Percentiles rank a stretch among this genome's conserved stretches.
phyloP scores from a whole-genome alignment of 371 early-diverging fungal species.

The Nematocida sp. region DNA sequence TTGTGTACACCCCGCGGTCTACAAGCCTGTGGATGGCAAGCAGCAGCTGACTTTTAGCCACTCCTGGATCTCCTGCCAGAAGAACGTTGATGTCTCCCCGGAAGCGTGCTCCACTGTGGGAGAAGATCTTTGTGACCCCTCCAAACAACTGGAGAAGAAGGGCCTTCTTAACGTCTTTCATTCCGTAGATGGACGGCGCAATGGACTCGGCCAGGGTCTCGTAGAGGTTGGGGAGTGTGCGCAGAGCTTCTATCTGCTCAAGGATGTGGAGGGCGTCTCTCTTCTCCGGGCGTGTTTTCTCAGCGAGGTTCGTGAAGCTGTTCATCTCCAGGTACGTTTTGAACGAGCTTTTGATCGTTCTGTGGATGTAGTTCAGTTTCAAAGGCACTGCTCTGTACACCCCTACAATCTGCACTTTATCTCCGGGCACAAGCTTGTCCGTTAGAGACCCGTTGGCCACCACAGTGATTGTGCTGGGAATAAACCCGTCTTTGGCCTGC shows the following conservation, averaged over 20 bases:
- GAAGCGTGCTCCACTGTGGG: conserved; percentile 53
- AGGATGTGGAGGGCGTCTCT: conserved; percentile 65
- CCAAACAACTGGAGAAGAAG: conserved; percentile 91
- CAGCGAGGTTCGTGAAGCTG: conserved; percentile 71
- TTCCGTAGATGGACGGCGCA: conserved; percentile 90
- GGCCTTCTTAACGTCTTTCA: conserved; percentile 94
- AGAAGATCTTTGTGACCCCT: conserved; percentile 70
- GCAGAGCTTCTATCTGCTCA: conserved; percentile 66
- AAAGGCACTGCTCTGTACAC: conserved; percentile 90
- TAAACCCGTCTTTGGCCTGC: conserved; percentile 91
- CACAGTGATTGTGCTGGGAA: conserved; percentile 88
- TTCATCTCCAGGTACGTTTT: conserved; percentile 84
- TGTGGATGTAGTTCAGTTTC: conserved; percentile 77
- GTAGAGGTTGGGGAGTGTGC: conserved; percentile 48
- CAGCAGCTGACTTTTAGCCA: conserved; percentile 65
- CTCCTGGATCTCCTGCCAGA: conserved; percentile 65
- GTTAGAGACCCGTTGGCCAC: conserved; percentile 84
- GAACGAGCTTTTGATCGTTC: conserved; percentile 82
- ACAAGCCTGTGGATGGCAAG: conserved; percentile 76
- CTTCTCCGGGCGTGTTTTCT: conserved; percentile 59
- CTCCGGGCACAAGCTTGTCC: conserved; percentile 89
- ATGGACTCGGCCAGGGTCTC: conserved; percentile 64
- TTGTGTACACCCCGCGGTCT: conserved; percentile 93
- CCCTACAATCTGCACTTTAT: conserved; percentile 85
- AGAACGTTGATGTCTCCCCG: conserved; percentile 66